Evolutionary conservation across 164 flowering plant genomes (phyloP).

Genomic region (Dillenia turbinata): DNA sequence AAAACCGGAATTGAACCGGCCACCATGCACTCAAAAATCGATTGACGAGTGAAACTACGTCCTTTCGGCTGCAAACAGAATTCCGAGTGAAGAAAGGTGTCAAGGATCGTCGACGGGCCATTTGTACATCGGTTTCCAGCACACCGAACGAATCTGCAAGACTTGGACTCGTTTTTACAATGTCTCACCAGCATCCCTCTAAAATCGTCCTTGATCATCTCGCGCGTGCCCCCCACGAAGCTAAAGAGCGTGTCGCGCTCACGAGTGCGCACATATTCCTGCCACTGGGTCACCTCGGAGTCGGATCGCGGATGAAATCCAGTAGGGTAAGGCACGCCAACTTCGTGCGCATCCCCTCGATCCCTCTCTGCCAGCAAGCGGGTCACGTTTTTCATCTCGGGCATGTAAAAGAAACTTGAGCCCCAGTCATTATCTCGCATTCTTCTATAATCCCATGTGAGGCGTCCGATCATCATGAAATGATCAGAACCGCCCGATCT

Average conservation of each 20-base stretch:
- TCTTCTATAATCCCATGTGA: slow-evolving; percentile 91
- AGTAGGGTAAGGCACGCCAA: slow-evolving; percentile 93
- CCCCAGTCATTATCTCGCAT: slow-evolving; percentile 77
- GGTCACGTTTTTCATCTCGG: slow-evolving; percentile 69
- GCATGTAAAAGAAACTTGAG: slow-evolving; percentile 60
- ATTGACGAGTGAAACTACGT: slow-evolving; percentile 73
- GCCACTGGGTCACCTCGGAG: slow-evolving; percentile 60
- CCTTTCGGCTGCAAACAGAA: slow-evolving; percentile 96
- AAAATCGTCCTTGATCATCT: slow-evolving; percentile 56
- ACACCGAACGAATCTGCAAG: slow-evolving; percentile 70
- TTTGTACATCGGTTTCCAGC: slow-evolving; percentile 53
- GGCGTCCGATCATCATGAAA: slow-evolving; percentile 74
- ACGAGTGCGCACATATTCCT: slow-evolving; percentile 44
- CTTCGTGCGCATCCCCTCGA: slow-evolving; percentile 86
- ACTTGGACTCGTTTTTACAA: slow-evolving; percentile 36
- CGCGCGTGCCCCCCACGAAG: slow-evolving; percentile 83
- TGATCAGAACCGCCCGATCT: slow-evolving; percentile 68
- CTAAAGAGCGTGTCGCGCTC: slow-evolving; percentile 47
- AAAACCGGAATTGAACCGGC: slow-evolving; percentile 71
- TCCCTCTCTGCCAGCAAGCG: slow-evolving; percentile 80
- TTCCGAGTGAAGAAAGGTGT: slow-evolving; percentile 65
- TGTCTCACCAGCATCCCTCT: slow-evolving; percentile 51
- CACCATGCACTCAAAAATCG: slow-evolving; percentile 68
- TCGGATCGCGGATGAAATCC: slow-evolving; percentile 79
- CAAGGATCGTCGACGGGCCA: slow-evolving; percentile 56